These are phyloP conservation scores for Colletotrichum aenigma DNA, from an alignment of 2,329 filamentous ascomycete species.

Conservation along the genomic window DNA sequence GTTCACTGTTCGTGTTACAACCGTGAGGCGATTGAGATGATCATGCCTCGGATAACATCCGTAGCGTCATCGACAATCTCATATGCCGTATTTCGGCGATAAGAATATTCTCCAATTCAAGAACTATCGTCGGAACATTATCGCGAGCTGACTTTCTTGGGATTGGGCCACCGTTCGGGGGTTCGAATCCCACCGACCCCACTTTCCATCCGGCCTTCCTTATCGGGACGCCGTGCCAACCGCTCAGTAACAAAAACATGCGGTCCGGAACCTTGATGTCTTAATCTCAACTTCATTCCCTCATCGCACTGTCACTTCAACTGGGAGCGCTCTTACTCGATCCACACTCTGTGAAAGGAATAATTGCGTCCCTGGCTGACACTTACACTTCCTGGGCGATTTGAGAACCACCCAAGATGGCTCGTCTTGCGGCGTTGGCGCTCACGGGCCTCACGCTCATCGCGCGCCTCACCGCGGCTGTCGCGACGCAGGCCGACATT, in stretches of 20 bases:
- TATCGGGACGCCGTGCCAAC: not conserved
- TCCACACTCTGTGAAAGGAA: not conserved
- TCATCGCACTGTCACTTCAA: not conserved
- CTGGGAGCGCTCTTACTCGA: not conserved
- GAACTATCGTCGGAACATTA: not conserved
- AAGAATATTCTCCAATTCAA: not conserved
- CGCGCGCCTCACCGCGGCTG: not conserved
- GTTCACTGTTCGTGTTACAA: not conserved
- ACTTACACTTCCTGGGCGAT: not conserved
- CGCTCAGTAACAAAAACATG: not conserved
- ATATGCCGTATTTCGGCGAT: accelerated
- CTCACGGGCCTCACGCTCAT: not conserved
- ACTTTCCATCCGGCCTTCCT: not conserved
- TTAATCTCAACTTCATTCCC: not conserved
- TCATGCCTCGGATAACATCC: not conserved
- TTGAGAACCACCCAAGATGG: not conserved
- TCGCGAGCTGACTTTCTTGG: not conserved
- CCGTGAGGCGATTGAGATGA: no score
- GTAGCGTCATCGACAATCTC: not conserved
- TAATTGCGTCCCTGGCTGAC: not conserved
- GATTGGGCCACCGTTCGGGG: not conserved
- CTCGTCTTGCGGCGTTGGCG: not conserved
- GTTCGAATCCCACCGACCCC: not conserved
- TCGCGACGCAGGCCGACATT: not conserved
- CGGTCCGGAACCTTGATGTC: not conserved